phyloP scores from a whole-genome alignment of 805 yeast species.

The Wickerhamomyces alni region DNA sequence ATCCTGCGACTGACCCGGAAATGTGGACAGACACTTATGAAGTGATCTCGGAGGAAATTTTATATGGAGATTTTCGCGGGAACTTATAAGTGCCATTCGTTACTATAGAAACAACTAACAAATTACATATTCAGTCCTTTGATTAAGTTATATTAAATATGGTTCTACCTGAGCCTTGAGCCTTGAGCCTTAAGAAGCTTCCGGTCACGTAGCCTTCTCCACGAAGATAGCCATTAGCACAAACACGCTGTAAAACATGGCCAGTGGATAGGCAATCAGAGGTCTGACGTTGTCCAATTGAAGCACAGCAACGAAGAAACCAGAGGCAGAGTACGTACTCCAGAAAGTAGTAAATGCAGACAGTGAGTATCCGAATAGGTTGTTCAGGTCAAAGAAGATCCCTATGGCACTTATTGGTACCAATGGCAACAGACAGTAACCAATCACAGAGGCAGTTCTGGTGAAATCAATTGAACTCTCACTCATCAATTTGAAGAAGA shows the following conservation, averaged over 20 bases:
- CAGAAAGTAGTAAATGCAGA: constrained; percentile 68
- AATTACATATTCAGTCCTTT: too few relatives aligned
- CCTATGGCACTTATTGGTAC: constrained; percentile 74
- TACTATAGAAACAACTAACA: too few relatives aligned
- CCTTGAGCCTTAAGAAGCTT: too few relatives aligned
- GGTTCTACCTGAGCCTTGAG: too few relatives aligned
- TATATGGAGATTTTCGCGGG: too few relatives aligned
- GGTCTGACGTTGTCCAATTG: constrained; percentile 81
- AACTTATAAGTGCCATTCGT: too few relatives aligned
- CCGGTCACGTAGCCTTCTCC: constrained; percentile 14
- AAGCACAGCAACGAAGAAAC: constrained; percentile 82
- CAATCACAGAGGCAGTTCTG: constrained; percentile 86
- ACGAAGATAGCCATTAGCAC: constrained; percentile 94
- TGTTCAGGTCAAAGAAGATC: constrained; percentile 56
- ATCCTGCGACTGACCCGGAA: background rate
- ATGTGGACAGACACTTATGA: background rate
- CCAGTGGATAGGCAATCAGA: constrained; percentile 88
- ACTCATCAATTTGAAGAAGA: constrained; percentile 84
- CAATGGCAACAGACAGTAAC: constrained; percentile 88
- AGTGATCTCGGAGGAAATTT: too few relatives aligned
- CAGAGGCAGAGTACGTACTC: constrained; percentile 93
- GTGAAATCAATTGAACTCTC: constrained; percentile 43
- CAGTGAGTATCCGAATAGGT: constrained; percentile 62
- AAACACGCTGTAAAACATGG: constrained; percentile 87
- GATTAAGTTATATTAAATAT: too few relatives aligned